Percentiles rank a stretch among this genome's conserved stretches.
Conservation (phyloP, 164 flowering plant species). For the Litsea cubeba region DNA sequence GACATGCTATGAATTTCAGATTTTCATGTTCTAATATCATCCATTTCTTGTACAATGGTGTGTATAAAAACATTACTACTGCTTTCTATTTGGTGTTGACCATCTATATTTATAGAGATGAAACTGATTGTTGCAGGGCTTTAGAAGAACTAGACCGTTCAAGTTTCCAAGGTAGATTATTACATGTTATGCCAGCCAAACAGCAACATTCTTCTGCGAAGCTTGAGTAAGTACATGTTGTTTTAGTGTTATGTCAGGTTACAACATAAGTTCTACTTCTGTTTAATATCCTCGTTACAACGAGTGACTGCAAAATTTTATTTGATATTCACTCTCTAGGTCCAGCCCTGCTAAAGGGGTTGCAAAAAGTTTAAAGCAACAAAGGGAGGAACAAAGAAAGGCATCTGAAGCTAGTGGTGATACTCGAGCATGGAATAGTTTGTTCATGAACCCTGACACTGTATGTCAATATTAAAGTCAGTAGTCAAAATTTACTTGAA, state of each 20-base stretch:
- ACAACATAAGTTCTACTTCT: slow-evolving; percentile 1
- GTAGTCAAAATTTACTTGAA: not conserved
- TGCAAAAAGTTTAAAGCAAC: slow-evolving; percentile 64
- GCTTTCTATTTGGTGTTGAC: not conserved
- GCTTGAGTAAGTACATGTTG: slow-evolving; percentile 45
- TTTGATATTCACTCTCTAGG: slow-evolving; percentile 22
- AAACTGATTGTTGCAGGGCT: slow-evolving; percentile 53
- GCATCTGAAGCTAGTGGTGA: slow-evolving; percentile 88
- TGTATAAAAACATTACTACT: not conserved
- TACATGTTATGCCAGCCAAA: slow-evolving; percentile 84
- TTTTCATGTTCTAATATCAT: not conserved
- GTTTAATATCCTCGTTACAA: not conserved
- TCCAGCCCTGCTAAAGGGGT: slow-evolving; percentile 20
- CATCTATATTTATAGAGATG: not conserved
- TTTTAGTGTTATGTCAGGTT: not conserved
- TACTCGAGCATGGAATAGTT: slow-evolving; percentile 85
- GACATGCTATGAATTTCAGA: not conserved
- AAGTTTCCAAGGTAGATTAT: slow-evolving; percentile 84
- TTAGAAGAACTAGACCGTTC: slow-evolving; percentile 73
- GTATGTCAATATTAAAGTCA: slow-evolving; percentile 27
- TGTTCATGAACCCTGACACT: slow-evolving; percentile 87
- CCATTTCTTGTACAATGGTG: not conserved
- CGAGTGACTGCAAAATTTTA: not conserved
- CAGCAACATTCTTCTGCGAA: slow-evolving; percentile 35
- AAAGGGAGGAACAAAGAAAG: slow-evolving; percentile 66